These are phyloP conservation scores for Pachyrhizus erosus DNA, from an alignment of 306 rosid genomes.

Conservation along the genomic window DNA sequence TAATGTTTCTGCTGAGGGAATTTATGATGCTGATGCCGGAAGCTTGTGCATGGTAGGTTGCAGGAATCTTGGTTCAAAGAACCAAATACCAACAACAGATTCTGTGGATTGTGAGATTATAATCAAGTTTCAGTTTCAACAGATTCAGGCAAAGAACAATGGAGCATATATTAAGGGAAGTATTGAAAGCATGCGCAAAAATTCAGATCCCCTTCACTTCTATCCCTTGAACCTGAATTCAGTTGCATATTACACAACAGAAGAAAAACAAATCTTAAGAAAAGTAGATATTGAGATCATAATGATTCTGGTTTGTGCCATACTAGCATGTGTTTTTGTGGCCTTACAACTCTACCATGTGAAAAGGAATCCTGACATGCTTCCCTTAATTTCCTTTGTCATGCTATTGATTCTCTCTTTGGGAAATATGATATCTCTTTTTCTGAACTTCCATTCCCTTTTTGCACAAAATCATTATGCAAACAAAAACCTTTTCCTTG, in stretches of 20 bases:
- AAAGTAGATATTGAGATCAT: slow-evolving; percentile 49
- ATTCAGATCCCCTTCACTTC: no score
- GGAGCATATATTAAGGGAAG: no score
- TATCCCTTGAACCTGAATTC: slow-evolving; percentile 37
- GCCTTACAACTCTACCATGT: slow-evolving; percentile 50
- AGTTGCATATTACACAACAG: background rate
- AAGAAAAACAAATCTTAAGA: slow-evolving; percentile 13
- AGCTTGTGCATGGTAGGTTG: no score
- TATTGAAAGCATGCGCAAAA: no score
- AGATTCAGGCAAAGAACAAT: no score
- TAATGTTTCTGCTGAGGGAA: slow-evolving; percentile 53
- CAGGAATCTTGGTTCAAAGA: no score
- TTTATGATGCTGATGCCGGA: slow-evolving; percentile 53
- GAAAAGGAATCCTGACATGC: slow-evolving; percentile 45
- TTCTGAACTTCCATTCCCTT: slow-evolving; percentile 55
- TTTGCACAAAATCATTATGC: background rate
- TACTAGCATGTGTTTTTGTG: slow-evolving; percentile 48
- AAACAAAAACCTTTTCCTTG: background rate
- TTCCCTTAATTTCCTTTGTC: slow-evolving; percentile 52
- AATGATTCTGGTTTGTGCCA: slow-evolving; percentile 51
- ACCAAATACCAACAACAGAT: no score
- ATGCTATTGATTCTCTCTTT: slow-evolving; percentile 52
- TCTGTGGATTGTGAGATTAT: no score
- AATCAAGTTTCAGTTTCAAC: no score
- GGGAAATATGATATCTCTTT: slow-evolving; percentile 51